Base-by-base conservation (phyloP, 176 grass and related monocot genomes). In the Carex cristatella region DNA sequence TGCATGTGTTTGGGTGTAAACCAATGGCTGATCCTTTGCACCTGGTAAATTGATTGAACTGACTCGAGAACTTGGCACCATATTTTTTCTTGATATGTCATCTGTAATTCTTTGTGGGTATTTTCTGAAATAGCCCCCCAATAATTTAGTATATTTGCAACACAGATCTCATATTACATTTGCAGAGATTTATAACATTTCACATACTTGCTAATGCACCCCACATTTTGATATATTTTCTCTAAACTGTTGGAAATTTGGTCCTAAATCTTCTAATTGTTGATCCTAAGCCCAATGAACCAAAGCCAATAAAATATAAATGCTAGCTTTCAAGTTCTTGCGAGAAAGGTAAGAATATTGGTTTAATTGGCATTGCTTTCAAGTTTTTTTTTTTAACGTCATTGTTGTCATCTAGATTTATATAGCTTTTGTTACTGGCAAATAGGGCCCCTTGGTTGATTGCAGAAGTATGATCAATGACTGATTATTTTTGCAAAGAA, bases 1-100 rank as follows among this genome's bases (percentile, higher is more conserved):
- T 99, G 96, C 93, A 95, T 94, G 89, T 99, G 69, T 97, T 94
- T 91, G 94, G 89, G 83, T 92, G 85, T 88, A 97, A 91, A 92
- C 94, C 94, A 69, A 88, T 97, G 89, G 86, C 87, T 46, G 94
- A 97, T 90, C 90, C 94, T 79, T 84, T 97, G 84, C 92, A 94
- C 82, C 88, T 97, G 92, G 94, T 97, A 97, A 89, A 38, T 92
- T 88, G 58, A 80, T 88, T 81, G 65, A 55, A 87, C 10, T 10
- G 81, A 74, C 61, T 13, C 62, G 46, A 48, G 18, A 19, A 59
- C 57, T 46, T 44, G 4, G 58, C 64, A 65, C 18, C 51, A 37
- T 46, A 63, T 51, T 65, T 8, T 80, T 58, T 19, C 18, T 61
- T 85, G 14, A 62, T 77, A 62, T 85, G 3, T 57, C 73, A 59